Conservation (phyloP, 768 basidiomycete genomes). For the Suillus brevipes region DNA sequence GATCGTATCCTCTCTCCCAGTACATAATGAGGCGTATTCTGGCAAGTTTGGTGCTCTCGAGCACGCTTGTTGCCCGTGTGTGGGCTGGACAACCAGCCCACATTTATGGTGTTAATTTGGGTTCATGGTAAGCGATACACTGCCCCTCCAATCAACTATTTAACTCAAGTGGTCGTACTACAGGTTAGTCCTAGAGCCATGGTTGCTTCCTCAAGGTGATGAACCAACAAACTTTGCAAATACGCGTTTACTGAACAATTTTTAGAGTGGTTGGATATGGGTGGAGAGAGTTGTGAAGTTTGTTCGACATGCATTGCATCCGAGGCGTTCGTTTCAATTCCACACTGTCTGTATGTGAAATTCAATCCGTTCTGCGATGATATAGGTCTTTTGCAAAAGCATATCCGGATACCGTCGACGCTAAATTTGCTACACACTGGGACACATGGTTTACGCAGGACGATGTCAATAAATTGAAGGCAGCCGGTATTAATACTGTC, state of each 20-base stretch:
- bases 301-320: constrained; percentile 64
- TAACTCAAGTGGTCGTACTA: constrained; percentile 7
- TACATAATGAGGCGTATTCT: constrained; percentile 21
- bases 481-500: too few species aligned
- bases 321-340: constrained; percentile 52
- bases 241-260: background rate
- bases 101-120: constrained; percentile 72
- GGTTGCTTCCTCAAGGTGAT: too few species aligned
- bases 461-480: too few species aligned
- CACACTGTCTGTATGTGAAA: background rate
- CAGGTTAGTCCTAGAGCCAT: too few species aligned
- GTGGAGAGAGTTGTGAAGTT: constrained; percentile 57
- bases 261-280: constrained; percentile 72
- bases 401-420: too few species aligned
- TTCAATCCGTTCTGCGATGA: too few species aligned
- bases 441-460: too few species aligned
- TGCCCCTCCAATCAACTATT: background rate
- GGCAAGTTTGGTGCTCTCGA: constrained; percentile 16
- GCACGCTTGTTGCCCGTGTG: constrained; percentile 12
- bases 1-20: background rate
- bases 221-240: too few species aligned
- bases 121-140: constrained; percentile 49
- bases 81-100: constrained; percentile 32
- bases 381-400: too few species aligned
- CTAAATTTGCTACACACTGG: too few species aligned